Base-by-base conservation (phyloP, 2,329 filamentous ascomycete species). In the Chaetothyriales sp. region DNA sequence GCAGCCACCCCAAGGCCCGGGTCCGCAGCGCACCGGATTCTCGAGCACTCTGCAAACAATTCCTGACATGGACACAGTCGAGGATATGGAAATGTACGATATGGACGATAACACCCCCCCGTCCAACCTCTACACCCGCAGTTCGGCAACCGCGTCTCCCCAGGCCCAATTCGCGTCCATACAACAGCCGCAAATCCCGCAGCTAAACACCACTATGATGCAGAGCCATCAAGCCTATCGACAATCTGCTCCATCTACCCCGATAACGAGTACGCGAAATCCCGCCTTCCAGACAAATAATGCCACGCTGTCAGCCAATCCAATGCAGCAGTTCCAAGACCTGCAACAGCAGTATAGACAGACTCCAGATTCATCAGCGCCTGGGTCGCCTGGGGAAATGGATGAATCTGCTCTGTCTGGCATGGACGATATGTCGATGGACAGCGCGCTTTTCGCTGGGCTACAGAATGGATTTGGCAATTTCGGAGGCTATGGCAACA, bases 81-180 rank as follows among this genome's bases (percentile, higher is more conserved):
- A 87, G 49, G 87, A 94, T 62, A 95, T 96, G 90, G 90, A 96
- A 62, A 85, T 96, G 83, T 90, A 96, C 62, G 88, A 95, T 60
- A 81, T 79, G 53, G 63, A 71, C 59, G 54, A 61, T 19, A 53
- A 53, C 26, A 60, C 51, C 51, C 65, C 54, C 56, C 65, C 48
- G 59, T 65, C 47, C 61, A 57, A 70, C 55, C 53, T 69, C 51
- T 71, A 68, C 53, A 65, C 60, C 22, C 76, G 81, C 48, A 73
- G 78, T 56, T 77, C 80, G 36, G 80, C 85, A 61, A 83, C 85
- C 59, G 80, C 84, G 61, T 78, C 79, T 18, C 76, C 81, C 44
- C 81, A 84, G 59, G 71, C 73, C 51, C 75, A 76, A 50, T 79
- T 77, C 58, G 75, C 73, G 50, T 73, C 76, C 53, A 71, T 76